Conservation (phyloP, 1,284 basidiomycete genomes). For the Ceraceosorus guamensis region DNA sequence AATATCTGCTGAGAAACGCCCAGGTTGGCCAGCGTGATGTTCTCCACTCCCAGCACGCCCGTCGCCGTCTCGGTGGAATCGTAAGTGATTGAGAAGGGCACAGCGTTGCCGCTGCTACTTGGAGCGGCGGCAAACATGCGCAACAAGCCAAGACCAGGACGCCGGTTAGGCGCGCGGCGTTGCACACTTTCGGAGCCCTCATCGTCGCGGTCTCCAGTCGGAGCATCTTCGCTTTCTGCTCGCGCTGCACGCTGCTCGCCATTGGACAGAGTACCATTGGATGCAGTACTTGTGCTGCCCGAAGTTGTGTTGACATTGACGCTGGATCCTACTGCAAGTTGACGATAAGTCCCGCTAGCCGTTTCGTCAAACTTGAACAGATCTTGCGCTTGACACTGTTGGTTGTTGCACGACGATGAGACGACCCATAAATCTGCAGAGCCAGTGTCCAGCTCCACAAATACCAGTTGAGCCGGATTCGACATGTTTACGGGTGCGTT, state of each 20-base stretch:
- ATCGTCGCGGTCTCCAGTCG: not conserved
- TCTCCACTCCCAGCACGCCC: constrained; percentile 14
- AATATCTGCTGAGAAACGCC: constrained; percentile 16
- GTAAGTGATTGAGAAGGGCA: constrained; percentile 20
- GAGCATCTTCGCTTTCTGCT: not conserved
- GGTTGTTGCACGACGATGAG: constrained; percentile 12
- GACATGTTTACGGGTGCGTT: constrained; percentile 20
- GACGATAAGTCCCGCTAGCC: constrained; percentile 10
- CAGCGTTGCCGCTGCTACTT: constrained; percentile 1
- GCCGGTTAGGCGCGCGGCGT: too few species aligned
- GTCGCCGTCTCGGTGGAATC: constrained; percentile 11
- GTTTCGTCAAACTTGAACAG: constrained; percentile 16
- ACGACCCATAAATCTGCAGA: constrained; percentile 29
- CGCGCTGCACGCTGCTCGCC: too few species aligned
- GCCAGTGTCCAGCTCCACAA: constrained; percentile 29
- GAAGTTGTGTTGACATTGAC: constrained; percentile 2
- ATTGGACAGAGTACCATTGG: not conserved
- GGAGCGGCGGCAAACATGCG: not conserved
- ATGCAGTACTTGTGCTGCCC: not conserved
- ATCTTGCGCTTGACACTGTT: constrained; percentile 4
- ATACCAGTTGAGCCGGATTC: constrained; percentile 15
- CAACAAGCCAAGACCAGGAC: not conserved
- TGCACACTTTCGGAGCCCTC: not conserved
- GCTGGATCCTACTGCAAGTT: constrained; percentile 2
- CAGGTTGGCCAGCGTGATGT: constrained; percentile 13